These are phyloP conservation scores for Tetradesmus lagerheimii DNA, from an alignment of 139 green algal species.

Conservation along the genomic window DNA sequence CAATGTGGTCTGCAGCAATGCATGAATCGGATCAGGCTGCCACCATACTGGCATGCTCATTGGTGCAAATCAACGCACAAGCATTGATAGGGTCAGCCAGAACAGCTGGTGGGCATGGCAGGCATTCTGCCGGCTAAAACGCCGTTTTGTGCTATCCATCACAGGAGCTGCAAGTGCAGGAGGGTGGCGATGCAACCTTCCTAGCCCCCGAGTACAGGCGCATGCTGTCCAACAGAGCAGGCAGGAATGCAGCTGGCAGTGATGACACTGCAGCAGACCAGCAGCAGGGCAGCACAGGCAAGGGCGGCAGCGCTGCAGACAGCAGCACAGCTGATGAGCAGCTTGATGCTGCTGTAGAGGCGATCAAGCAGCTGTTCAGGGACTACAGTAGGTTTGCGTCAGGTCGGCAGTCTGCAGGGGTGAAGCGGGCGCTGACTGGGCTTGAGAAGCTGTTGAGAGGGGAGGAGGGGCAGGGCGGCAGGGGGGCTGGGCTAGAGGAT, in stretches of 20 bases:
- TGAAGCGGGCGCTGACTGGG: slow-evolving; percentile 19
- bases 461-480: neutral
- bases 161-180: slow-evolving; percentile 77
- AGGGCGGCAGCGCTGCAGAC: neutral
- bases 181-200: slow-evolving; percentile 61
- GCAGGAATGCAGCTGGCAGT: neutral
- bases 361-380: slow-evolving; percentile 18
- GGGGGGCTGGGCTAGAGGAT: neutral
- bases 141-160: too few relatives aligned
- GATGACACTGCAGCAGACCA: neutral
- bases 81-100: too few relatives aligned
- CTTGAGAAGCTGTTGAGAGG: slow-evolving; percentile 30
- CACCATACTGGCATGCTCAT: too few relatives aligned
- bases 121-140: too few relatives aligned
- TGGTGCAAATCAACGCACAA: too few relatives aligned
- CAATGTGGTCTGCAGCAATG: too few relatives aligned
- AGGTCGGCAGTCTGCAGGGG: neutral
- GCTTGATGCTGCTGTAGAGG: slow-evolving; percentile 25
- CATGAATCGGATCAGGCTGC: too few relatives aligned
- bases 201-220: slow-evolving; percentile 55
- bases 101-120: too few relatives aligned
- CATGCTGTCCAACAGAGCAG: slow-evolving; percentile 44
- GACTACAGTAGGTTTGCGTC: slow-evolving; percentile 5
- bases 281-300: slow-evolving; percentile 3
- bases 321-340: neutral